A percentile compares a stretch with the other conserved stretches of the same genome.
Conservation (phyloP, 2,329 filamentous ascomycete species). For the Periglandula ipomoeae region DNA sequence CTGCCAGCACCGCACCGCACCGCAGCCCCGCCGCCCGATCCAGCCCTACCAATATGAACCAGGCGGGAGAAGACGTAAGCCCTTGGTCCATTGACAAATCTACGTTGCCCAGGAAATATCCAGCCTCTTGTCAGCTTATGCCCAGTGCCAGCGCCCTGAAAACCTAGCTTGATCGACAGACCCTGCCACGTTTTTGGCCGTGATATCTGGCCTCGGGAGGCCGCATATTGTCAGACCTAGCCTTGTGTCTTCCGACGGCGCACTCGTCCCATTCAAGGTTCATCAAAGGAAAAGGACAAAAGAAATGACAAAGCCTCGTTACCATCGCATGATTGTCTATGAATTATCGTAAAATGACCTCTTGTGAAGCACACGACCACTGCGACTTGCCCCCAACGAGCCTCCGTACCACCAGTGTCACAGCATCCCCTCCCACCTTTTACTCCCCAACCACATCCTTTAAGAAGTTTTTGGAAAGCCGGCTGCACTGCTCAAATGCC, state of each 20-base stretch:
- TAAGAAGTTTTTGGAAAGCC: conserved; percentile 72
- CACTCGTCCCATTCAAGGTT: background rate
- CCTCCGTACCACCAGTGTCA: too few relatives aligned
- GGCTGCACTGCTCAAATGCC: conserved; percentile 75
- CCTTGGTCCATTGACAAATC: background rate
- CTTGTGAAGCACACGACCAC: too few relatives aligned
- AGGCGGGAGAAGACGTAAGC: background rate
- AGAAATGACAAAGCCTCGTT: too few relatives aligned
- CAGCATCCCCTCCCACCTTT: conserved; percentile 6
- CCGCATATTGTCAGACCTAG: background rate
- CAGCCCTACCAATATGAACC: background rate
- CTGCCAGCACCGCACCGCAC: background rate
- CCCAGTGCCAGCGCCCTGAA: too few relatives aligned
- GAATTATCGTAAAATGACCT: too few relatives aligned
- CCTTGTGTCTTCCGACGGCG: background rate
- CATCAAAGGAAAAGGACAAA: too few relatives aligned
- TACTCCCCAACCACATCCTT: conserved; percentile 36
- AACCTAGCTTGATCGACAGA: too few relatives aligned
- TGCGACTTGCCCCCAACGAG: too few relatives aligned
- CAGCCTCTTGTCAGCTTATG: background rate
- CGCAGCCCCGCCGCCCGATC: background rate
- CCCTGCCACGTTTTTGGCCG: background rate
- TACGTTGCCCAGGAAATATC: background rate
- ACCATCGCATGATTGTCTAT: too few relatives aligned
- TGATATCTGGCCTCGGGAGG: background rate